Evolutionary conservation across 176 grass and related monocot genomes (phyloP).

Genomic region (Metroxylon sagu): DNA sequence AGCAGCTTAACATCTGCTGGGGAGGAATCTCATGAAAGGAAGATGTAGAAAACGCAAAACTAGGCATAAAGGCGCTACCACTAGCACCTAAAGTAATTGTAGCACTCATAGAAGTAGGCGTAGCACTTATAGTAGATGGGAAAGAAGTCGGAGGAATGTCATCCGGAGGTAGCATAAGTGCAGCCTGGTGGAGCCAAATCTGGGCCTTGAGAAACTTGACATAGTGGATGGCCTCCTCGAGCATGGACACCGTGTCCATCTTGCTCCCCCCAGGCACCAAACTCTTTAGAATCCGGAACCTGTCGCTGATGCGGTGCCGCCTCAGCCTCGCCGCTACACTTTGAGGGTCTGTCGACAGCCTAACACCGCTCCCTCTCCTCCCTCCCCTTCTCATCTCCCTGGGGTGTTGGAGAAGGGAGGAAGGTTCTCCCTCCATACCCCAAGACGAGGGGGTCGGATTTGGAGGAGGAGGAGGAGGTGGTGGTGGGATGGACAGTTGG

Average conservation of each 20-base stretch:
- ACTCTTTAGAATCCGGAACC: constrained; percentile 76
- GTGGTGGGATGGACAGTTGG: neutral
- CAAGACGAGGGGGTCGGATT: neutral
- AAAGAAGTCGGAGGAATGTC: neutral
- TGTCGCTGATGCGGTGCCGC: constrained; percentile 82
- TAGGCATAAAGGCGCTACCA: no score
- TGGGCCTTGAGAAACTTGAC: constrained; percentile 94
- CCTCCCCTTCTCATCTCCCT: constrained; percentile 23
- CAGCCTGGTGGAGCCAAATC: constrained; percentile 68
- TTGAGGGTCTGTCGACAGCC: constrained; percentile 88
- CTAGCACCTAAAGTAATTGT: no score
- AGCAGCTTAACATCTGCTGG: no score
- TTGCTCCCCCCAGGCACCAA: constrained; percentile 88
- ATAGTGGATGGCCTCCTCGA: constrained; percentile 97
- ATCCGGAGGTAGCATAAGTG: constrained; percentile 33
- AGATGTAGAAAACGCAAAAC: no score
- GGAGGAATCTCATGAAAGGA: no score
- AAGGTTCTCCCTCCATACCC: no score
- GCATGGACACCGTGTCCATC: constrained; percentile 96
- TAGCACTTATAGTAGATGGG: no score
- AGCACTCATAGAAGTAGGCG: no score
- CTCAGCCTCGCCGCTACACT: constrained; percentile 84
- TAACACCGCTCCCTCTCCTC: constrained; percentile 36
- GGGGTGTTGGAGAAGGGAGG: no score
- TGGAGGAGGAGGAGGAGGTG: neutral